These are phyloP conservation scores for Debaryomyces sp. DNA, from an alignment of 1,139 yeast genomes.

Conservation along the genomic window DNA sequence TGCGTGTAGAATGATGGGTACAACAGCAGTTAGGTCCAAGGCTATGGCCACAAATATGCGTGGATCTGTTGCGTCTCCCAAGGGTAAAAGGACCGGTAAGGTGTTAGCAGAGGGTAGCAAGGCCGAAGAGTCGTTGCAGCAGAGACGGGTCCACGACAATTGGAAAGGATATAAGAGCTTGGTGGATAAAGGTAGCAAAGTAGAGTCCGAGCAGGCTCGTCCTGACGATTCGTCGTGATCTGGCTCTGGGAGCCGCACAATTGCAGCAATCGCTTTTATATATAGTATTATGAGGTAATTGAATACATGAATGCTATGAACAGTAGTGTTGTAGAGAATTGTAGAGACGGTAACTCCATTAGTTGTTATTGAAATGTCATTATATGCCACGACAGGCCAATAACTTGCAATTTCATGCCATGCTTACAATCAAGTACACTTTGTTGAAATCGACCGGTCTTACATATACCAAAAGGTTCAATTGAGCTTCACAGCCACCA, in stretches of 20 bases:
- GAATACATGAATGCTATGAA: neutral
- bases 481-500: too few relatives aligned
- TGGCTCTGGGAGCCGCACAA: neutral
- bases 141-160: conserved; percentile 1
- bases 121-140: neutral
- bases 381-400: too few relatives aligned
- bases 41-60: neutral
- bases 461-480: too few relatives aligned
- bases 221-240: neutral
- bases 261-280: neutral
- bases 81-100: neutral
- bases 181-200: neutral
- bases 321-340: neutral
- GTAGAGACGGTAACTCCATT: too few relatives aligned
- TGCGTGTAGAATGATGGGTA: neutral
- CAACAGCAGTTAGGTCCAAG: neutral
- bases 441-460: too few relatives aligned
- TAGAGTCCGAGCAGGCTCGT: conserved; percentile 3
- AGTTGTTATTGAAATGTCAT: too few relatives aligned
- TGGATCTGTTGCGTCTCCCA: neutral
- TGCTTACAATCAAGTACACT: too few relatives aligned
- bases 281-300: neutral
- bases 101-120: neutral
- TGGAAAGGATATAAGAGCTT: neutral
- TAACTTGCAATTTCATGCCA: too few relatives aligned